A percentile compares a stretch with the other conserved stretches of the same genome.
These are phyloP conservation scores for Talaromyces sp. DNA, from an alignment of 2,329 filamentous ascomycete genomes.

Conservation along the genomic window DNA sequence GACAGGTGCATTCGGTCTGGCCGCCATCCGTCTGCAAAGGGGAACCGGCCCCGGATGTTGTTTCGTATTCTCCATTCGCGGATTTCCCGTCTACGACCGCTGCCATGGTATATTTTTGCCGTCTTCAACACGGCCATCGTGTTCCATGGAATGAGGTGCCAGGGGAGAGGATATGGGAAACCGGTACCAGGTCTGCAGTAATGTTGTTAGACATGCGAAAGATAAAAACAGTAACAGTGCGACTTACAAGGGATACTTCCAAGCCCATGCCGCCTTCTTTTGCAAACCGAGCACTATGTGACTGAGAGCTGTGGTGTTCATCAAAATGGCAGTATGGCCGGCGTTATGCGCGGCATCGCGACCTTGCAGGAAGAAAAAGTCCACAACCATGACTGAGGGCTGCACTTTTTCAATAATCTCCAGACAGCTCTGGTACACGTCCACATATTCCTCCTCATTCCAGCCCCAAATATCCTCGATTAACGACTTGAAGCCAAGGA, in stretches of 20 bases:
- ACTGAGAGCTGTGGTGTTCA: conserved; percentile 2
- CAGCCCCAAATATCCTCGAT: conserved; percentile 29
- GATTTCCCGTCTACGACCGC: conserved; percentile 20
- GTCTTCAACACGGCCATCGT: conserved; percentile 22
- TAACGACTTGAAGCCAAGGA: conserved; percentile 27
- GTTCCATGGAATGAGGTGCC: conserved; percentile 40
- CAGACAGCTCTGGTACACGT: conserved; percentile 35
- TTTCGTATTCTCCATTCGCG: conserved; percentile 20
- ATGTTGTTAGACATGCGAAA: not conserved
- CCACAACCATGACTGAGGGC: conserved; percentile 40
- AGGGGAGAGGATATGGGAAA: conserved; percentile 45
- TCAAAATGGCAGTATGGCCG: conserved; percentile 29
- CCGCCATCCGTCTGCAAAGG: conserved; percentile 9
- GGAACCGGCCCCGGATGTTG: conserved; percentile 16
- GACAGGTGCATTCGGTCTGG: not conserved
- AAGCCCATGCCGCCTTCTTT: conserved; percentile 26
- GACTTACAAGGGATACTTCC: conserved; percentile 32
- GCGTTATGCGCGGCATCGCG: conserved; percentile 45
- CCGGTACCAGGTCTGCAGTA: conserved; percentile 38
- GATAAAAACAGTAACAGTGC: not conserved
- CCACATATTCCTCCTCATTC: conserved; percentile 37
- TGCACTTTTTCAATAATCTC: conserved; percentile 34
- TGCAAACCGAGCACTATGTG: conserved; percentile 33
- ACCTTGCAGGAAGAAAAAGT: conserved; percentile 42
- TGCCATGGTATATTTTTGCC: conserved; percentile 23